phyloP scores from a whole-genome alignment of 257 asterid genomes.

The Jacaranda copaia region DNA sequence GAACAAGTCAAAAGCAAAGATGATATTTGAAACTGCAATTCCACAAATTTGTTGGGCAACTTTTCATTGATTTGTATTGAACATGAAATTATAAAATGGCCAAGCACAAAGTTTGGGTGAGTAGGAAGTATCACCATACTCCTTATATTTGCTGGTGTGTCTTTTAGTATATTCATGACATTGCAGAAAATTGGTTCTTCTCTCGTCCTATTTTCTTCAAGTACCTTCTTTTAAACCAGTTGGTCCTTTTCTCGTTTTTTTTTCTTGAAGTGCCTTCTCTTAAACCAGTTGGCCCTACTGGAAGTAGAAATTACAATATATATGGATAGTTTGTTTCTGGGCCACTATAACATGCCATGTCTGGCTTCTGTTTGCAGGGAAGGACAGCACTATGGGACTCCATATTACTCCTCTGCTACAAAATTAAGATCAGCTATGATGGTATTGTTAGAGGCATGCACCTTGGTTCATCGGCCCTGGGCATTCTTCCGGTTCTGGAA shows the following conservation, averaged over 20 bases:
- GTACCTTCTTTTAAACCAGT: background rate
- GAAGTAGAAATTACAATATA: background rate
- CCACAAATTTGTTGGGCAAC: no score
- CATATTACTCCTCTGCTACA: conserved; percentile 73
- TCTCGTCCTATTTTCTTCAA: background rate
- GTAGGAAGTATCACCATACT: no score
- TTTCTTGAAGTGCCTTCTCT: background rate
- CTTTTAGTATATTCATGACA: background rate
- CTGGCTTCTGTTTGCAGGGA: conserved; percentile 62
- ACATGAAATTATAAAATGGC: no score
- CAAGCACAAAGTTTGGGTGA: no score
- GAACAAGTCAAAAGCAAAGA: no score
- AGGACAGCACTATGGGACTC: conserved; percentile 97
- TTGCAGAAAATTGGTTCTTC: background rate
- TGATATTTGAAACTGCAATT: no score
- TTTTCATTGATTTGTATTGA: no score
- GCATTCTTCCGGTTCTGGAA: conserved; percentile 78
- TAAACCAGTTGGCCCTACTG: background rate
- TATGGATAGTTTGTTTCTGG: background rate
- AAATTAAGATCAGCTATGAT: conserved; percentile 71
- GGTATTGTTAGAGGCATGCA: conserved; percentile 92
- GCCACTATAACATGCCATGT: background rate
- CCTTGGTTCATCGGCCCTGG: conserved; percentile 88
- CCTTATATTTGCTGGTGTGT: background rate
- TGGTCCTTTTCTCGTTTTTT: background rate